Evolutionary conservation across 352 stramenopile genomes (phyloP).

Genomic region (Pythium dissimile): DNA sequence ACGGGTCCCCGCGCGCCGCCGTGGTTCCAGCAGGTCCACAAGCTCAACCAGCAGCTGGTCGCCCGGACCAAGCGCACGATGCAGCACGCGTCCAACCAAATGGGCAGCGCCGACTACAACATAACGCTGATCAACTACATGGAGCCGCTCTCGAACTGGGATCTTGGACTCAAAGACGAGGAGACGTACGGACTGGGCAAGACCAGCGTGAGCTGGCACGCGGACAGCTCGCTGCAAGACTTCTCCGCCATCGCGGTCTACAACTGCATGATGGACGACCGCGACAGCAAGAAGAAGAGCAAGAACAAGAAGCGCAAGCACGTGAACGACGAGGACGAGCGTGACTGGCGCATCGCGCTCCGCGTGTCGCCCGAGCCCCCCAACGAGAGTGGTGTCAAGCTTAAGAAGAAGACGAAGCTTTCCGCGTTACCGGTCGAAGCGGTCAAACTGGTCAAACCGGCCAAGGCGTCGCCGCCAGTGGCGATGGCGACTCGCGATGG

Average conservation of each 20-base stretch:
- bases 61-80: constrained; percentile 18
- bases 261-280: constrained; percentile 45
- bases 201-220: constrained; percentile 75
- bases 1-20: constrained; percentile 17
- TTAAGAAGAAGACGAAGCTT: constrained; percentile 5
- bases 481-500: constrained; percentile 41
- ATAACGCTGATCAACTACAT: constrained; percentile 60
- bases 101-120: constrained; percentile 46
- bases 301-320: constrained; percentile 12
- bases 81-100: constrained; percentile 12
- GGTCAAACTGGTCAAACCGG: neutral
- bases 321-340: constrained; percentile 1
- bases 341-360: constrained; percentile 60
- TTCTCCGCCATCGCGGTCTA: constrained; percentile 84
- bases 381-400: constrained; percentile 2
- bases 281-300: constrained; percentile 12
- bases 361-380: constrained; percentile 39
- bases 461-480: constrained; percentile 14
- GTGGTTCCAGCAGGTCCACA: constrained; percentile 16
- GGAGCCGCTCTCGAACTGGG: constrained; percentile 28
- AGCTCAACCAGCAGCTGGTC: constrained; percentile 18
- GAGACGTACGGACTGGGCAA: constrained; percentile 34
- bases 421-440: neutral
- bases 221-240: constrained; percentile 76
- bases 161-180: constrained; percentile 56